A percentile compares a stretch with the other conserved stretches of the same genome.
Evolutionary conservation across 2,329 filamentous ascomycete genomes (phyloP).

Genomic region (Penicillium sp.): DNA sequence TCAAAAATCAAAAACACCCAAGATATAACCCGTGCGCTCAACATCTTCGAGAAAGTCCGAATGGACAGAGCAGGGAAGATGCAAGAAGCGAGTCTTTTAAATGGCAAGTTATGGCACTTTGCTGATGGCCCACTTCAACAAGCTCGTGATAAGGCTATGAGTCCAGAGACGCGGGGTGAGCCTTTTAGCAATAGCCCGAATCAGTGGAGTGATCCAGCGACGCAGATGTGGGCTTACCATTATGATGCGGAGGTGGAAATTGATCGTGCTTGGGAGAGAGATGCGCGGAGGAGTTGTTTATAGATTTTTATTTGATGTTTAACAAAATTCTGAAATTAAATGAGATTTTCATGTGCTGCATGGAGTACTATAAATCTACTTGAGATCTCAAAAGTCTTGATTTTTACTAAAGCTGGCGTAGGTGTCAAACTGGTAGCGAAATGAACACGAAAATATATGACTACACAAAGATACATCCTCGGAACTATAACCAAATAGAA

Average conservation of each 20-base stretch:
- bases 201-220: constrained; percentile 50
- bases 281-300: neutral
- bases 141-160: constrained; percentile 44
- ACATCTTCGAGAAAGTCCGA: constrained; percentile 33
- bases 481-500: too few species aligned
- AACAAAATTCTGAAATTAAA: too few species aligned
- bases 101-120: constrained; percentile 51
- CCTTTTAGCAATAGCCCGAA: constrained; percentile 44
- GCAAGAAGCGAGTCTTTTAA: constrained; percentile 47
- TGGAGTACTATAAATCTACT: too few species aligned
- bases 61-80: constrained; percentile 32
- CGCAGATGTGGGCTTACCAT: constrained; percentile 49
- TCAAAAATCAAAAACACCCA: constrained; percentile 22
- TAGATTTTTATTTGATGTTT: too few species aligned
- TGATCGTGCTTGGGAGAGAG: constrained; percentile 26
- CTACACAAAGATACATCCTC: too few species aligned
- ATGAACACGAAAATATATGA: too few species aligned
- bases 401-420: too few species aligned
- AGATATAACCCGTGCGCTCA: constrained; percentile 34
- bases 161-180: constrained; percentile 39
- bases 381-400: too few species aligned
- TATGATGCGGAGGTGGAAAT: constrained; percentile 47
- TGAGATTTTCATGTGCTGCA: too few species aligned
- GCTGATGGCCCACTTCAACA: constrained; percentile 42
- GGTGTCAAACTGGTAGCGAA: too few species aligned